These are phyloP conservation scores for Eimeria praecox DNA, from an alignment of 169 alveolate species.

Conservation along the genomic window DNA sequence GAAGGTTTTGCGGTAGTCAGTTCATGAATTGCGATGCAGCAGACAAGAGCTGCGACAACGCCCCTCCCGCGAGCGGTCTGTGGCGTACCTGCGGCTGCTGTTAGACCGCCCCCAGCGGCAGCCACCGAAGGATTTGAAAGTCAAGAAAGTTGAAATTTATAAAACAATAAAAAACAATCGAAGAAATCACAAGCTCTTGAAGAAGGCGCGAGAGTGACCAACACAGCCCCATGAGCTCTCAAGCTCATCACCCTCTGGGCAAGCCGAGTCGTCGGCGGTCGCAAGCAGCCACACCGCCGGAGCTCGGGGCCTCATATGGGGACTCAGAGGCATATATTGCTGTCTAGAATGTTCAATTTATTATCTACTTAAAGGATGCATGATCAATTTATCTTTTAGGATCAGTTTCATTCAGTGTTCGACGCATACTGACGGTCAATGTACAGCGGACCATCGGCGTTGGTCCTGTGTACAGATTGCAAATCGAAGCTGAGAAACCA, in stretches of 20 bases:
- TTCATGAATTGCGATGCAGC: background rate
- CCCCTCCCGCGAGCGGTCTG: background rate
- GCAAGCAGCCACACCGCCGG: constrained; percentile 26
- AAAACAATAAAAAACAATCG: too few relatives aligned
- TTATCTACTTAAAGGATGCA: background rate
- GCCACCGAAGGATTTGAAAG: background rate
- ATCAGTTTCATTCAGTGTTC: too few relatives aligned
- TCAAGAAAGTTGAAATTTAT: background rate
- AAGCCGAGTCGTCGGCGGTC: constrained; percentile 44
- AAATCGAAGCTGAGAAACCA: background rate
- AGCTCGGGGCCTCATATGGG: background rate
- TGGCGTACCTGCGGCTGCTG: background rate
- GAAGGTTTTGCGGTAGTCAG: background rate
- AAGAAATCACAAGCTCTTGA: background rate
- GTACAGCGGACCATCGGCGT: background rate
- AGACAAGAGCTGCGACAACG: background rate
- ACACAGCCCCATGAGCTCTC: constrained; percentile 20
- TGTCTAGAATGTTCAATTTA: background rate
- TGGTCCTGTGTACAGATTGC: background rate
- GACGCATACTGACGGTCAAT: too few relatives aligned
- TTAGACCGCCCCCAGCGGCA: background rate
- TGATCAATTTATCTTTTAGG: background rate
- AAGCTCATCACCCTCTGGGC: background rate
- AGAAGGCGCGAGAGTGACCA: background rate
- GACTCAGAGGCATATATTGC: background rate